A percentile compares a stretch with the other conserved stretches of the same genome.
These are phyloP conservation scores for Colletotrichum sp. DNA, from an alignment of 2,329 filamentous ascomycete genomes.

Conservation along the genomic window DNA sequence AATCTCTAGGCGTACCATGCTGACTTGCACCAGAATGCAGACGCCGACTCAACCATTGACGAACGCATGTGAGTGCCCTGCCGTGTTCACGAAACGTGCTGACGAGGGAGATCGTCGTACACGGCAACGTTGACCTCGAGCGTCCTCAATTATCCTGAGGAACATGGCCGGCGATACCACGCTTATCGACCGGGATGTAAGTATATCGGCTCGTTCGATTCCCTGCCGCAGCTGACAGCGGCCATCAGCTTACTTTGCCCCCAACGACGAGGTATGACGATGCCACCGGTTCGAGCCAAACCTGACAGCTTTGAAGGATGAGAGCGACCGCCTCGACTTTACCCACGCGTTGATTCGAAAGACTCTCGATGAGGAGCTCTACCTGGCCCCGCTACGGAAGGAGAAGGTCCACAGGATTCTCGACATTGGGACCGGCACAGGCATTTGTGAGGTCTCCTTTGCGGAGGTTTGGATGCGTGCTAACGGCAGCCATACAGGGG, in stretches of 20 bases:
- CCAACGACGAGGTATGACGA: conserved; percentile 38
- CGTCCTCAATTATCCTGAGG: conserved; percentile 7
- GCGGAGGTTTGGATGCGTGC: too few species aligned
- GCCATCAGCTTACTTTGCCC: conserved; percentile 31
- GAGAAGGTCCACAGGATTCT: conserved; percentile 44
- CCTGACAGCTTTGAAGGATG: background rate
- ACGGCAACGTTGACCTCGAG: conserved; percentile 13
- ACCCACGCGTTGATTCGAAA: background rate
- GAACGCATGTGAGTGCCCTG: background rate
- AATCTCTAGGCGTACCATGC: background rate
- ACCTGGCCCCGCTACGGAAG: conserved; percentile 1
- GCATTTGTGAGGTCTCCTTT: conserved; percentile 51
- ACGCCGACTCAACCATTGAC: background rate
- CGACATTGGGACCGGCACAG: conserved; percentile 66
- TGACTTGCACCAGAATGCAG: background rate
- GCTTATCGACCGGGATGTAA: conserved; percentile 14
- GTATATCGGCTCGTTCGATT: background rate
- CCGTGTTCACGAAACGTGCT: background rate
- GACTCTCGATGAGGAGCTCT: background rate
- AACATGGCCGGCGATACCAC: conserved; percentile 23
- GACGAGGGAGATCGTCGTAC: background rate
- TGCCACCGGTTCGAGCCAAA: background rate
- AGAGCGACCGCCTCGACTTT: conserved; percentile 9
- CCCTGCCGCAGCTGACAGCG: background rate
- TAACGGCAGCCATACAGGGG: background rate